A percentile compares a stretch with the other conserved stretches of the same genome.
Conservation (phyloP, 768 basidiomycete genomes). For the Psilocybe cyanescens region DNA sequence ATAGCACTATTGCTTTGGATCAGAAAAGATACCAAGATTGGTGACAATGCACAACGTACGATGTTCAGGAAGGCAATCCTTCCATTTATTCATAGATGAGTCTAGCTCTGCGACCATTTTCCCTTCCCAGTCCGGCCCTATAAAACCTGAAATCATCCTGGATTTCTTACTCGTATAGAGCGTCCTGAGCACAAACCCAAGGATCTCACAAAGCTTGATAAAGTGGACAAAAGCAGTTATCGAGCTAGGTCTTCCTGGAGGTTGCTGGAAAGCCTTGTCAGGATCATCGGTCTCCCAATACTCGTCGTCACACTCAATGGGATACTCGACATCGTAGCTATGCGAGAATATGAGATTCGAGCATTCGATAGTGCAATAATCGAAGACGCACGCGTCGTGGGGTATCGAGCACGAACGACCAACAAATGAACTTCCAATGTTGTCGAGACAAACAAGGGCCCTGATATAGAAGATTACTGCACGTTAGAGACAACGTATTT, state of each 20-base stretch:
- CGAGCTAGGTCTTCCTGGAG: constrained; percentile 57
- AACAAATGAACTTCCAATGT: constrained; percentile 46
- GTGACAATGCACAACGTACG: constrained; percentile 17
- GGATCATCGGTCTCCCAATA: constrained; percentile 53
- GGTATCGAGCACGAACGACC: constrained; percentile 73
- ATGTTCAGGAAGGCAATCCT: constrained; percentile 60
- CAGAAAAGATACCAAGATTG: no score
- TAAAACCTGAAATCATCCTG: constrained; percentile 35
- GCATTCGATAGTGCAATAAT: neutral
- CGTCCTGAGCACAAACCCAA: constrained; percentile 63
- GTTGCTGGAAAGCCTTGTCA: constrained; percentile 62
- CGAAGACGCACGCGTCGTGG: constrained; percentile 65
- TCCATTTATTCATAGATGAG: constrained; percentile 64
- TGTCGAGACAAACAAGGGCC: constrained; percentile 36
- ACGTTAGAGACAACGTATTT: neutral
- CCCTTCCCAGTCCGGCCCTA: constrained; percentile 61
- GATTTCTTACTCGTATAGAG: constrained; percentile 49
- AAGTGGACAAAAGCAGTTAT: constrained; percentile 55
- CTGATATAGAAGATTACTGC: constrained; percentile 12
- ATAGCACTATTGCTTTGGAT: constrained; percentile 16
- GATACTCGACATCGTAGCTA: constrained; percentile 69
- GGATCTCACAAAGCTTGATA: constrained; percentile 62
- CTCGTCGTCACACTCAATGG: constrained; percentile 59
- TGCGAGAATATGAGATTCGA: neutral
- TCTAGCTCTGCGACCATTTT: constrained; percentile 64